These are phyloP conservation scores for Trichoderma virens DNA, from an alignment of 495 filamentous ascomycete genomes.

Conservation along the genomic window DNA sequence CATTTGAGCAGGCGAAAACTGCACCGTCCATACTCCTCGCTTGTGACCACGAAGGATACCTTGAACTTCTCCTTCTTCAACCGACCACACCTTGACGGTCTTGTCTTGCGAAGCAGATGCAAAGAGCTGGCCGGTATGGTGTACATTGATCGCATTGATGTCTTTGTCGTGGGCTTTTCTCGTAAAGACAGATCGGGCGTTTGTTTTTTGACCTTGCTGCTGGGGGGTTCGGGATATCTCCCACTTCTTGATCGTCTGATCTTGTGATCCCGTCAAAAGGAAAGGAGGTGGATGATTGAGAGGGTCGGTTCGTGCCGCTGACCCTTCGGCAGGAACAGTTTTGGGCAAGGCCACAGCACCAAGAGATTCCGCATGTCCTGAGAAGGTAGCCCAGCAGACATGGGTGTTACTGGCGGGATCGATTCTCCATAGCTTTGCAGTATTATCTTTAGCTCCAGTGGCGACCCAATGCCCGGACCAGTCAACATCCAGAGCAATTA, in stretches of 20 bases:
- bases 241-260: constrained; percentile 90
- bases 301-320: constrained; percentile 56
- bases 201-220: constrained; percentile 28
- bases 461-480: constrained; percentile 97
- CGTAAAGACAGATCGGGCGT: constrained; percentile 60
- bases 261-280: constrained; percentile 84
- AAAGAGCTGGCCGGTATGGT: constrained; percentile 61
- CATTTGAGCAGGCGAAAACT: constrained; percentile 72
- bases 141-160: constrained; percentile 88
- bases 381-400: constrained; percentile 69
- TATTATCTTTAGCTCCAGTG: constrained; percentile 94
- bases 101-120: constrained; percentile 95
- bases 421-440: constrained; percentile 81
- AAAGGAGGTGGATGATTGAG: constrained; percentile 75
- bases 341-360: constrained; percentile 84
- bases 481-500: constrained; percentile 89
- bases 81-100: constrained; percentile 92
- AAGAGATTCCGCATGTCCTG: constrained; percentile 88
- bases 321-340: constrained; percentile 51
- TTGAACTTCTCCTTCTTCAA: constrained; percentile 76
- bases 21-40: constrained; percentile 90
- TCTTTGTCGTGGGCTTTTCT: constrained; percentile 97
- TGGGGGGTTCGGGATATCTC: constrained; percentile 48
- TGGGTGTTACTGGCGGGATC: constrained; percentile 71
- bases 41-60: constrained; percentile 88